A percentile compares a stretch with the other conserved stretches of the same genome.
Conservation (phyloP, 805 yeast genomes). For the Starmerella stellata region DNA sequence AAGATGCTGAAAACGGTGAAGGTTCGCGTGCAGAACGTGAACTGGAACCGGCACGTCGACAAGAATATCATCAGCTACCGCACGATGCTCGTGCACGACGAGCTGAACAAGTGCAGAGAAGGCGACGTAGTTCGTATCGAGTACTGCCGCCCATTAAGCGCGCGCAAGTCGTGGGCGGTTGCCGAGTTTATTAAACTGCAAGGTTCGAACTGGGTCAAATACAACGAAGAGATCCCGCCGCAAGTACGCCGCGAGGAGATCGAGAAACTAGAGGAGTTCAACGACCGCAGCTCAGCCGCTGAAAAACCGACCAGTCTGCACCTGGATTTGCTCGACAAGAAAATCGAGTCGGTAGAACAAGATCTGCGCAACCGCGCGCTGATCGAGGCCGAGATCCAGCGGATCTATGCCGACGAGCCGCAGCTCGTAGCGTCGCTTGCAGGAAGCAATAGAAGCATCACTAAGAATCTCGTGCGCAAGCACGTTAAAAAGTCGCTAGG, state of each 20-base stretch:
- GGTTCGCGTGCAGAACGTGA: conserved; percentile 67
- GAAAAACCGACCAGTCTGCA: neutral
- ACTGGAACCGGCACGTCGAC: conserved; percentile 37
- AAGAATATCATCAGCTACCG: conserved; percentile 55
- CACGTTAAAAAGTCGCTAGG: conserved; percentile 19
- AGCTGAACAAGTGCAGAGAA: conserved; percentile 74
- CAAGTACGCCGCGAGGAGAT: conserved; percentile 53
- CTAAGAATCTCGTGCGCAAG: conserved; percentile 57
- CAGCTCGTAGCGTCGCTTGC: conserved; percentile 26
- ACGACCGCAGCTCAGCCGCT: conserved; percentile 12
- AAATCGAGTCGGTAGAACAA: conserved; percentile 24
- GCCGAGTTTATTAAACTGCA: conserved; percentile 78
- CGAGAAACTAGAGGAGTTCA: conserved; percentile 35
- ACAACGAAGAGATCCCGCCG: conserved; percentile 52
- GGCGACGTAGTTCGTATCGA: conserved; percentile 93
- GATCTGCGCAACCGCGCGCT: conserved; percentile 18
- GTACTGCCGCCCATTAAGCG: conserved; percentile 59
- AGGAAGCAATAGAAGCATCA: conserved; percentile 33
- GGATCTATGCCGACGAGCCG: conserved; percentile 22
- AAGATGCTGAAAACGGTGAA: conserved; percentile 90
- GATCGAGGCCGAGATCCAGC: conserved; percentile 15
- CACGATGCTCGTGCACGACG: conserved; percentile 84
- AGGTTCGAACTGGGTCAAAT: conserved; percentile 80
- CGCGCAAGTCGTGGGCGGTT: conserved; percentile 69
- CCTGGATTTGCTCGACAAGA: conserved; percentile 24